Evolutionary conservation across 164 flowering plant species (phyloP).

Genomic region (Aristolochia californica): DNA sequence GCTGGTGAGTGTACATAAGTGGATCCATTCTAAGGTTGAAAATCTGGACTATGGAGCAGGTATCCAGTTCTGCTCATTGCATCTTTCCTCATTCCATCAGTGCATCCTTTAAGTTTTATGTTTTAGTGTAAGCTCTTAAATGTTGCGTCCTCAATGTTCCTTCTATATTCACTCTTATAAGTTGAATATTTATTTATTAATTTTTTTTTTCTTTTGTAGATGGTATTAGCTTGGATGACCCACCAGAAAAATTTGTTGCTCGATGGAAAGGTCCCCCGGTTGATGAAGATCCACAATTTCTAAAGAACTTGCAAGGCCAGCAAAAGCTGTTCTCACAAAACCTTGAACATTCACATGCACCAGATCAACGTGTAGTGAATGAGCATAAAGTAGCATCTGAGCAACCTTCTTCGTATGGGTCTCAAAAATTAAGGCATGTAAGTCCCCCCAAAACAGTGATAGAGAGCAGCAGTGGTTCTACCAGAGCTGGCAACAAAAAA

Average conservation of each 20-base stretch:
- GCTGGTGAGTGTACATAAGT: conserved; percentile 54
- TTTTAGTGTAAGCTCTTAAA: background rate
- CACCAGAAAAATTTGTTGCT: conserved; percentile 76
- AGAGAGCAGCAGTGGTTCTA: conserved; percentile 80
- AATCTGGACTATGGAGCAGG: conserved; percentile 95
- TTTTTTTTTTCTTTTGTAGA: too few relatives aligned
- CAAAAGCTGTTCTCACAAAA: conserved; percentile 23
- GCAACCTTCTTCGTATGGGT: background rate
- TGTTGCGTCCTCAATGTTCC: too few relatives aligned
- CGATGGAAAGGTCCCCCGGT: conserved; percentile 78
- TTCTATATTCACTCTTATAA: too few relatives aligned
- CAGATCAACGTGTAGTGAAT: conserved; percentile 16
- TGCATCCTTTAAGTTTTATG: background rate
- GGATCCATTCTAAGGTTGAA: conserved; percentile 74
- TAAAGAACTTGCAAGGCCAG: conserved; percentile 30
- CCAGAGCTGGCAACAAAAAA: conserved; percentile 58
- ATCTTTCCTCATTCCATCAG: background rate
- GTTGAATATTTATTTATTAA: background rate
- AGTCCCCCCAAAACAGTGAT: conserved; percentile 44
- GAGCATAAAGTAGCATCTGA: conserved; percentile 8
- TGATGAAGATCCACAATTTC: conserved; percentile 48
- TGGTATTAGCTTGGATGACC: conserved; percentile 91
- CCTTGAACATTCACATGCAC: conserved; percentile 9
- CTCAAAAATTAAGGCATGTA: conserved; percentile 9
- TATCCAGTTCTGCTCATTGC: conserved; percentile 14